Evolutionary conservation across 768 basidiomycete species (phyloP).

Genomic region (Boletus coccyginus): DNA sequence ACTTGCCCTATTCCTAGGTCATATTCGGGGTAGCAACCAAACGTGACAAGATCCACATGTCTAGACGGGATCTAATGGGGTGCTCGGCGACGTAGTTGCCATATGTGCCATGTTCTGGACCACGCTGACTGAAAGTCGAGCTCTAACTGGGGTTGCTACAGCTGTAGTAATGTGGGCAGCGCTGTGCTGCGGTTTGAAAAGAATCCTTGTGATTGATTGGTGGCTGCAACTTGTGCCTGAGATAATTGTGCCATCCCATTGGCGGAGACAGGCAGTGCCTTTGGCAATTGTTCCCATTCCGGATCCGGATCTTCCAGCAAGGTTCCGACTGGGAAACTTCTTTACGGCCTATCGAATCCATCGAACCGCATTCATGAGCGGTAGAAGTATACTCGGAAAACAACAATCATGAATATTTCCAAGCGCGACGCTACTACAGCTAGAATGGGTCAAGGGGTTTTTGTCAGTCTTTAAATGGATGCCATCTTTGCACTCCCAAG

Average conservation of each 20-base stretch:
- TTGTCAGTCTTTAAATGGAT: constrained; percentile 14
- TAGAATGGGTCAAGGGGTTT: constrained; percentile 25
- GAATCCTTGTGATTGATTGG: constrained; percentile 25
- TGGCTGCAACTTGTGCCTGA: constrained; percentile 30
- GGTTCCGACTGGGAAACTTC: constrained; percentile 25
- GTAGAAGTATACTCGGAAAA: constrained; percentile 22
- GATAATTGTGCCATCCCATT: constrained; percentile 17
- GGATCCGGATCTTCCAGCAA: constrained; percentile 34
- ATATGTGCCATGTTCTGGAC: constrained; percentile 35
- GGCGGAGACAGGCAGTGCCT: constrained; percentile 29
- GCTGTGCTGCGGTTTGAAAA: constrained; percentile 22
- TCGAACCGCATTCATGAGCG: constrained; percentile 26
- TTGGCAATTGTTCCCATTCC: constrained; percentile 26
- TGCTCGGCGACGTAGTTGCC: constrained; percentile 38
- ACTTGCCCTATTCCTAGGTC: constrained; percentile 37
- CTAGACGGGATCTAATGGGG: constrained; percentile 25
- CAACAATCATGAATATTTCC: constrained; percentile 15
- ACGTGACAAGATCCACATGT: constrained; percentile 24
- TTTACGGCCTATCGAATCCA: constrained; percentile 21
- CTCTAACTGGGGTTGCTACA: constrained; percentile 23
- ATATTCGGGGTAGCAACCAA: constrained; percentile 34
- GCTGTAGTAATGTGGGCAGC: constrained; percentile 13
- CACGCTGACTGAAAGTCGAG: constrained; percentile 18
- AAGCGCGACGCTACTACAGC: constrained; percentile 9
- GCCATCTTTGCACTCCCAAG: constrained; percentile 6